phyloP scores from a whole-genome alignment of 139 green algal genomes.

The Chlorella sp. region DNA sequence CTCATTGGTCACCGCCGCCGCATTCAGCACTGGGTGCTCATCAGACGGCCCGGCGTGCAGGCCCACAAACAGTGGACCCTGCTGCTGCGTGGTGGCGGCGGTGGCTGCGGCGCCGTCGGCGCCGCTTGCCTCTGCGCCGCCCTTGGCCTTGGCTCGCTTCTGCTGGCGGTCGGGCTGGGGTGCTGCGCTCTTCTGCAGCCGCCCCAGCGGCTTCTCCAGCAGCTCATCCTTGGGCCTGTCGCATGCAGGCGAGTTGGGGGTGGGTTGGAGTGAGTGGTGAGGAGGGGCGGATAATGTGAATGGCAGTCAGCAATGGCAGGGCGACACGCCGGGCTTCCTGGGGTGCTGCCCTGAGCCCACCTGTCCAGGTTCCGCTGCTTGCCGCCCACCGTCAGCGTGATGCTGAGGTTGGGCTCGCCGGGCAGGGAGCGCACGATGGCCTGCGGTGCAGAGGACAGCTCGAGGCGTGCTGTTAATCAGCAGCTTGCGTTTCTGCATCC shows the following conservation, averaged over 20 bases:
- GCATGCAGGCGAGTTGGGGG: background rate
- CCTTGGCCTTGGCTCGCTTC: constrained; percentile 33
- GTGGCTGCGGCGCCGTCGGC: background rate
- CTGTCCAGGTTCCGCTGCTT: constrained; percentile 68
- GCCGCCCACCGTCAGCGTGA: constrained; percentile 56
- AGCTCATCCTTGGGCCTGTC: constrained; percentile 69
- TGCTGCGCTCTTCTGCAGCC: constrained; percentile 62
- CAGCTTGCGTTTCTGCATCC: background rate
- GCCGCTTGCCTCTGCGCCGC: background rate
- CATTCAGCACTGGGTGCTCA: constrained; percentile 42
- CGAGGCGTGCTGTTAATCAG: background rate
- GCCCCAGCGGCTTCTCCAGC: constrained; percentile 68
- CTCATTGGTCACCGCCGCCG: constrained; percentile 54
- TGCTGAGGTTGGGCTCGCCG: constrained; percentile 50
- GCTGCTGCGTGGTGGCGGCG: background rate
- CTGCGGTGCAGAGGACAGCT: constrained; percentile 12
- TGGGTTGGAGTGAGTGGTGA: no score
- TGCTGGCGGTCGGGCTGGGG: constrained; percentile 52
- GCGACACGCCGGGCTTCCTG: background rate
- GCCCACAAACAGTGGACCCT: constrained; percentile 5
- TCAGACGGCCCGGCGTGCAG: constrained; percentile 37
- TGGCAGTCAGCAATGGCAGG: background rate
- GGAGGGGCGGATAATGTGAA: no score
- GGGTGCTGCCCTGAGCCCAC: background rate
- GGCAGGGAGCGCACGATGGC: constrained; percentile 52